phyloP scores from a whole-genome alignment of 306 rosid species.

The Styphnolobium japonicum region DNA sequence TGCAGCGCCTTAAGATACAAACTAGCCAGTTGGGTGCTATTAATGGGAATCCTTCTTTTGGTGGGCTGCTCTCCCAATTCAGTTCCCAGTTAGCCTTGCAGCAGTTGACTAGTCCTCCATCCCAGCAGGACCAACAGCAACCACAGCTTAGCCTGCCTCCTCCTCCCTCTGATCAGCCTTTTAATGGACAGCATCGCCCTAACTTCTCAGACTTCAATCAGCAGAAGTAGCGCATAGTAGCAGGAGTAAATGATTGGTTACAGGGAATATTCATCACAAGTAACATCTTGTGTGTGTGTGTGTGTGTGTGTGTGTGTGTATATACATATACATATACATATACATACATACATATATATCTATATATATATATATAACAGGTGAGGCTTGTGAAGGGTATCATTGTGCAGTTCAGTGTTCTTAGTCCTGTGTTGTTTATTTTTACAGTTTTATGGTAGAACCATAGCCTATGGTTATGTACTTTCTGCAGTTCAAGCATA shows the following conservation, averaged over 20 bases:
- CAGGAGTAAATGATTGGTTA: conserved; percentile 23
- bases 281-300: conserved; percentile 60
- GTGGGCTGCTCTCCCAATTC: conserved; percentile 65
- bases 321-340: conserved; percentile 35
- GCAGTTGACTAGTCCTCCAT: conserved; percentile 39
- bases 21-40: conserved; percentile 40
- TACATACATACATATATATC: not conserved
- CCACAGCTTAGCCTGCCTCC: conserved; percentile 52
- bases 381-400: conserved; percentile 36
- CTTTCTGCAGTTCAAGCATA: conserved; percentile 17
- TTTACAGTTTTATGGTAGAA: conserved; percentile 14
- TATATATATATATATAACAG: not conserved
- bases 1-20: conserved; percentile 83
- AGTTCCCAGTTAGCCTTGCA: conserved; percentile 52
- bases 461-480: not conserved
- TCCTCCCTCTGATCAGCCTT: conserved; percentile 39
- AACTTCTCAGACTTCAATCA: conserved; percentile 59
- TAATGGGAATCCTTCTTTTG: conserved; percentile 51
- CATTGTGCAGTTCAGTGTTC: conserved; percentile 19
- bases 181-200: conserved; percentile 44
- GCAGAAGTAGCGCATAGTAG: conserved; percentile 33
- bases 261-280: conserved; percentile 39
- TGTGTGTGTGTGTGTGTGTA: no score
- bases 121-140: conserved; percentile 49
- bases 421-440: conserved; percentile 11